Percentiles rank a stretch among this genome's conserved stretches.
phyloP scores from a whole-genome alignment of 208 protist genomes.

The Trypanosomatidae sp. region DNA sequence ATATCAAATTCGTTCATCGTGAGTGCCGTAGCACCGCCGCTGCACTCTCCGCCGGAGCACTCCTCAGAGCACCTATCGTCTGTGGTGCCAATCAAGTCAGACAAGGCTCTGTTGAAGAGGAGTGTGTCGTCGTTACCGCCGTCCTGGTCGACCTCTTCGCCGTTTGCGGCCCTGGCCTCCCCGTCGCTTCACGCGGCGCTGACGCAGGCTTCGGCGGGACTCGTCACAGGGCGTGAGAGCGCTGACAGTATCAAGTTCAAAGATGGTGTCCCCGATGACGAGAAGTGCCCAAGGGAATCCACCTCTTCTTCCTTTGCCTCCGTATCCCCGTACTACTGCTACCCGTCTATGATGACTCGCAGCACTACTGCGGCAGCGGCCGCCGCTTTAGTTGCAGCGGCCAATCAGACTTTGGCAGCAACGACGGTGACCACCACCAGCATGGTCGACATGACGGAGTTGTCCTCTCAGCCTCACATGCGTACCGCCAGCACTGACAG shows the following conservation, averaged over 20 bases:
- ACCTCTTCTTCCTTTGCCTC: background rate
- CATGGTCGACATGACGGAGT: background rate
- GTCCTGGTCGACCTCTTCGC: constrained; percentile 23
- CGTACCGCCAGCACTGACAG: background rate
- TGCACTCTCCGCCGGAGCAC: background rate
- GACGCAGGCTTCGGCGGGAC: background rate
- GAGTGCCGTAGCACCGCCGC: background rate
- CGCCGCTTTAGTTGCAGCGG: background rate
- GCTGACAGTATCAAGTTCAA: background rate
- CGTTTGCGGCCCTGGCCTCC: constrained; percentile 21
- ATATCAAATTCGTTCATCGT: background rate
- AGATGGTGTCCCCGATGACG: background rate
- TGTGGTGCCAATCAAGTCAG: background rate
- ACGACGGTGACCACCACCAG: background rate
- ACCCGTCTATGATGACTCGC: constrained; percentile 5
- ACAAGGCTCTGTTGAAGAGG: background rate
- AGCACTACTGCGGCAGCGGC: constrained; percentile 1
- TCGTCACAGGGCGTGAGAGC: background rate
- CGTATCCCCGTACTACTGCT: background rate
- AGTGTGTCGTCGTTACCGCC: constrained; percentile 6
- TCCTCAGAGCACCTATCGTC: background rate
- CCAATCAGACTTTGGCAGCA: background rate
- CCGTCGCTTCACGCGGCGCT: constrained; percentile 13
- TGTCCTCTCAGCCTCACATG: background rate
- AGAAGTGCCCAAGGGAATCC: too few species aligned